Evolutionary conservation across 139 green algal genomes (phyloP).

Genomic region (Ulvella scutata): DNA sequence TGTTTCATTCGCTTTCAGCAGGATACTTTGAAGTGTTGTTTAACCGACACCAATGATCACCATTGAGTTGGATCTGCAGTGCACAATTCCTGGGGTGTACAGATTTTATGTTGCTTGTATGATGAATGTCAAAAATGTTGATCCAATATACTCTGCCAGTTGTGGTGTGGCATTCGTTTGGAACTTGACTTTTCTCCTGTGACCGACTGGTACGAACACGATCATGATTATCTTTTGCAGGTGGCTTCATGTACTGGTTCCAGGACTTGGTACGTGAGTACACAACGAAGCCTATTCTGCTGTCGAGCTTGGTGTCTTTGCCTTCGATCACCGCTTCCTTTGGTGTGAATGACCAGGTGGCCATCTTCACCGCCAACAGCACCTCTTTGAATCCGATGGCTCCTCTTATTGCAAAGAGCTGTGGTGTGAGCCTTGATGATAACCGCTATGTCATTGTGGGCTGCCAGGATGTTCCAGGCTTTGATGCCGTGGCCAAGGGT

Average conservation of each 20-base stretch:
- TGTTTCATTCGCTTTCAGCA: too few species aligned
- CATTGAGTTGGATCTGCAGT: too few species aligned
- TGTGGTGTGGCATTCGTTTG: too few species aligned
- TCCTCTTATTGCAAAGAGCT: background rate
- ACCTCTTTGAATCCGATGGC: background rate
- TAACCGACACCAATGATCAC: too few species aligned
- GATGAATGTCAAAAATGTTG: too few species aligned
- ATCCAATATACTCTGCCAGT: too few species aligned
- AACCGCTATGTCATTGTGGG: background rate
- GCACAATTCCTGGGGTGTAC: too few species aligned
- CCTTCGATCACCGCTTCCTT: background rate
- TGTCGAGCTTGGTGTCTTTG: background rate
- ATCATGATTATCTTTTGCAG: too few species aligned
- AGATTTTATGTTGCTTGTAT: too few species aligned
- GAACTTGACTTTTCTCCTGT: too few species aligned
- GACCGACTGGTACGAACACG: too few species aligned
- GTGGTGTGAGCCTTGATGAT: background rate
- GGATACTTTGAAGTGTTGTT: too few species aligned
- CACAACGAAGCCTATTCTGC: background rate
- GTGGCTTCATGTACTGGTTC: slow-evolving; percentile 3
- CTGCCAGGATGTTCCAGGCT: slow-evolving; percentile 2
- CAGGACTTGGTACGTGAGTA: background rate
- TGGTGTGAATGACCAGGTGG: background rate
- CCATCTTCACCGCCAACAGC: background rate
- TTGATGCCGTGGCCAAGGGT: background rate